Percentiles rank a stretch among this genome's conserved stretches.
phyloP scores from a whole-genome alignment of 305 asterid genomes.

The Caryopteris hybrid region DNA sequence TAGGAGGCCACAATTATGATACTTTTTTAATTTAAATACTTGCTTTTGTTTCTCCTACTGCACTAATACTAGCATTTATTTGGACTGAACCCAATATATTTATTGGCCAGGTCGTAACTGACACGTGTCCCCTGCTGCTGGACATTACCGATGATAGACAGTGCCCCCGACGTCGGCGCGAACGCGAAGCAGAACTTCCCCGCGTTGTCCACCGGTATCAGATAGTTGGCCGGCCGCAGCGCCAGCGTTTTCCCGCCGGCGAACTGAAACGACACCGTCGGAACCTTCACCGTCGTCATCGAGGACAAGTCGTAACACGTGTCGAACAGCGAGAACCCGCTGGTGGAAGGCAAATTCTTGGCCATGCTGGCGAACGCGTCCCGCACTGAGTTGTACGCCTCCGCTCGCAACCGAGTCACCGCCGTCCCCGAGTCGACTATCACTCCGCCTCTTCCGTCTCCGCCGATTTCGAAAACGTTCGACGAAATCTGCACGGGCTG shows the following conservation, averaged over 20 bases:
- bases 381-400: conserved; percentile 48
- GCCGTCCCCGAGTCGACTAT: conserved; percentile 88
- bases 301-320: conserved; percentile 65
- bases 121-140: conserved; percentile 95
- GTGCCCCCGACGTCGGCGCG: conserved; percentile 46
- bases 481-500: conserved; percentile 30
- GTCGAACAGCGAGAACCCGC: conserved; percentile 56
- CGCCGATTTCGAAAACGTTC: conserved; percentile 35
- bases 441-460: conserved; percentile 64
- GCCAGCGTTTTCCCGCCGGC: conserved; percentile 39
- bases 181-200: conserved; percentile 79
- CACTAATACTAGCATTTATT: conserved; percentile 23
- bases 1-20: neutral
- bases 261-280: conserved; percentile 62
- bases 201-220: conserved; percentile 48
- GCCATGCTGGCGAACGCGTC: conserved; percentile 42
- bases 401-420: conserved; percentile 62
- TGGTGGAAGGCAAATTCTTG: conserved; percentile 27
- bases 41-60: neutral
- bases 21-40: neutral
- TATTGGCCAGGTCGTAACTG: conserved; percentile 58
- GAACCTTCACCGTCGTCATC: conserved; percentile 40
- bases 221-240: conserved; percentile 47
- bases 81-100: conserved; percentile 61
- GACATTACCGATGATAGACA: conserved; percentile 73